Percentiles rank a stretch among this genome's conserved stretches.
These are phyloP conservation scores for Talaromyces sp. DNA, from an alignment of 2,329 filamentous ascomycete species.

Conservation along the genomic window DNA sequence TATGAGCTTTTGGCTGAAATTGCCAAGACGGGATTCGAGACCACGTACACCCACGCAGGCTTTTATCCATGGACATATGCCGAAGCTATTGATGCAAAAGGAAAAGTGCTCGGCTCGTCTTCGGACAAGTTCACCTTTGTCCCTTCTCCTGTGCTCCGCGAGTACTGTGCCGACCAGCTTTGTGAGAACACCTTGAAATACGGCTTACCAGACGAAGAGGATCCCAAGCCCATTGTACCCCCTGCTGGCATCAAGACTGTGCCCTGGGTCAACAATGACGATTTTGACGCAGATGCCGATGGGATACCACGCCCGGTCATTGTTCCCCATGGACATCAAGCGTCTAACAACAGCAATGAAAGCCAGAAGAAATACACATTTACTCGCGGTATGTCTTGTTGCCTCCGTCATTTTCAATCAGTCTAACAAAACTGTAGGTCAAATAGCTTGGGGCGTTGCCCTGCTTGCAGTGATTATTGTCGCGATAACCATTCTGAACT, in stretches of 20 bases:
- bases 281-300: background rate
- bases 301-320: background rate
- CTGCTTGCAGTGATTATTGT: background rate
- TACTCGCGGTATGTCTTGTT: background rate
- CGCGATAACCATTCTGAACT: background rate
- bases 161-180: conserved; percentile 23
- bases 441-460: background rate
- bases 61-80: conserved; percentile 29
- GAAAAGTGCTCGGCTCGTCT: conserved; percentile 27
- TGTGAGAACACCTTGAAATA: conserved; percentile 25
- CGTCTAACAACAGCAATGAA: background rate
- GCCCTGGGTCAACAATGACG: background rate
- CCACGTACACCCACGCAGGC: conserved; percentile 22
- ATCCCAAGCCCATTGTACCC: conserved; percentile 21
- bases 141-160: conserved; percentile 27
- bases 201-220: conserved; percentile 24
- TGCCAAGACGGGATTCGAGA: conserved; percentile 34
- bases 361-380: background rate
- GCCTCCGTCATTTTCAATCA: background rate
- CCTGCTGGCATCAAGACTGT: conserved; percentile 11
- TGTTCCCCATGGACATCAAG: background rate
- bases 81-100: conserved; percentile 29
- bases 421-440: background rate
- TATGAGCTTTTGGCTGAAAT: conserved; percentile 24
- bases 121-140: conserved; percentile 30